Percentiles rank a stretch among this genome's conserved stretches.
These are phyloP conservation scores for Pilaira anomala DNA, from an alignment of 192 early-diverging fungal species.

Conservation along the genomic window DNA sequence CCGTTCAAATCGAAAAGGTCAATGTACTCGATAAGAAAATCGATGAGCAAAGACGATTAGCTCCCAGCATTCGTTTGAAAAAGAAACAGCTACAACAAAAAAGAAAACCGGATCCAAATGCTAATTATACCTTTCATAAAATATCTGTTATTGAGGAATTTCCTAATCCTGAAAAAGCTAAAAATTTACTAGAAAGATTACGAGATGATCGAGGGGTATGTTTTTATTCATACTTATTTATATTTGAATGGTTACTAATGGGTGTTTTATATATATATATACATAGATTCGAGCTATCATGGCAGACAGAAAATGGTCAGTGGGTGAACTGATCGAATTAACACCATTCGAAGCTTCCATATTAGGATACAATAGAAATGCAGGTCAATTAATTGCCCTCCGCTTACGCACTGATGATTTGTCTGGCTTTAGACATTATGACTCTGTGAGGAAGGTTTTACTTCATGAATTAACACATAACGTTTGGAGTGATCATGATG, in stretches of 20 bases:
- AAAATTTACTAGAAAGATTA: conserved; percentile 60
- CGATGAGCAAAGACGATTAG: conserved; percentile 8
- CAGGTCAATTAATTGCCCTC: conserved; percentile 68
- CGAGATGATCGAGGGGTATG: conserved; percentile 57
- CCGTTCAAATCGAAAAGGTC: conserved; percentile 34
- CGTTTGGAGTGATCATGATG: conserved; percentile 66
- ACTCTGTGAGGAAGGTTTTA: conserved; percentile 61
- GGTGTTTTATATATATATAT: too few species aligned
- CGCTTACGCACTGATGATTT: conserved; percentile 75
- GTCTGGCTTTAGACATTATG: conserved; percentile 73
- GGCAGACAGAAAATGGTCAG: conserved; percentile 60
- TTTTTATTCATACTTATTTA: conserved; percentile 33
- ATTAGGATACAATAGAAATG: conserved; percentile 69
- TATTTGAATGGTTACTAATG: neutral
- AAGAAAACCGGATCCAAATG: neutral
- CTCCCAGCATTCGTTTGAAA: conserved; percentile 4
- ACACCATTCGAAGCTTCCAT: conserved; percentile 64
- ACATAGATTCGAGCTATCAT: conserved; percentile 51
- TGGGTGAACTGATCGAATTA: conserved; percentile 65
- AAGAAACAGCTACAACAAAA: neutral
- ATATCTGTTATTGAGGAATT: conserved; percentile 60
- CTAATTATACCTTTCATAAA: conserved; percentile 56
- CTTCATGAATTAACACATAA: conserved; percentile 81
- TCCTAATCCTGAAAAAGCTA: conserved; percentile 48
- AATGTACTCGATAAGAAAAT: conserved; percentile 27